phyloP scores from a whole-genome alignment of 768 basidiomycete genomes.

The Suillus brevipes region DNA sequence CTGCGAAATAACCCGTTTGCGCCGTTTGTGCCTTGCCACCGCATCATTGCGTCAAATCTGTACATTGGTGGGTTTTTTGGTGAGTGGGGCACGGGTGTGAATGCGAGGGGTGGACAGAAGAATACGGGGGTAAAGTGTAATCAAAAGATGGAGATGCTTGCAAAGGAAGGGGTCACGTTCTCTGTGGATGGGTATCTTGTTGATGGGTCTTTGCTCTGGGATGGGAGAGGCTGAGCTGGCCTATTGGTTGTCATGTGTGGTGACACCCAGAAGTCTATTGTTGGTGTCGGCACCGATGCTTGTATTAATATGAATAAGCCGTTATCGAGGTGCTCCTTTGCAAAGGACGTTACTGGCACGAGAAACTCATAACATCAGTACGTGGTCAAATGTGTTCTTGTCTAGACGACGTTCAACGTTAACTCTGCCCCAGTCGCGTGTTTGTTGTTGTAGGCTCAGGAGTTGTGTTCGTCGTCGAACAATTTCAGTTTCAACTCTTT shows the following conservation, averaged over 20 bases:
- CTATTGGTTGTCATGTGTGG: not conserved
- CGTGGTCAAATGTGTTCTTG: no score
- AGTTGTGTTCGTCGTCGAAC: no score
- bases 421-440: no score
- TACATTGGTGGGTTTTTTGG: constrained; percentile 65
- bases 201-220: constrained; percentile 20
- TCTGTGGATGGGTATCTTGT: constrained; percentile 44
- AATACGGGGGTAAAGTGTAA: constrained; percentile 40
- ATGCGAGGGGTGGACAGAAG: constrained; percentile 14
- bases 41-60: constrained; percentile 60
- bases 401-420: no score
- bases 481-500: no score
- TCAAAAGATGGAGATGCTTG: constrained; percentile 50
- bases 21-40: constrained; percentile 68
- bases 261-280: not conserved
- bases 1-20: constrained; percentile 61
- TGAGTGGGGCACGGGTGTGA: constrained; percentile 53
- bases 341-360: no score
- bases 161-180: constrained; percentile 54
- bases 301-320: no score
- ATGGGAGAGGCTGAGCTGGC: not conserved
- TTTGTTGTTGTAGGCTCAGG: no score
- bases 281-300: no score
- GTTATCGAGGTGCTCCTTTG: no score
- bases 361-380: no score